phyloP scores from a whole-genome alignment of 768 basidiomycete species.

The Tulasnella sp. region DNA sequence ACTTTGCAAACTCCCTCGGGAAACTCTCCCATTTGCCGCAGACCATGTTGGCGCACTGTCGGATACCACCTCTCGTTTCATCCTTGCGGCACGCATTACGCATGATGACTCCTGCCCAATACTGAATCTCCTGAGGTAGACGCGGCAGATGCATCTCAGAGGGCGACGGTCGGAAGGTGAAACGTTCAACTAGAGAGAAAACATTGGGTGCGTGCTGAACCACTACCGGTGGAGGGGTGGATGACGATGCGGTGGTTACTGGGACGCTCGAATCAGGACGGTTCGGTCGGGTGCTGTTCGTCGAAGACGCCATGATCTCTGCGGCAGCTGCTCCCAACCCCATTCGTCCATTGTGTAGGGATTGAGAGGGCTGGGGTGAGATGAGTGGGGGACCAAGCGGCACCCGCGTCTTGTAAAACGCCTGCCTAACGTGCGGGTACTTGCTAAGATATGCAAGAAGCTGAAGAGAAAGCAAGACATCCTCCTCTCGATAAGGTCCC shows the following conservation, averaged over 20 bases:
- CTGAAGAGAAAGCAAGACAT: slow-evolving; percentile 83
- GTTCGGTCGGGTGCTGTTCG: background rate
- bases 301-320: slow-evolving; percentile 34
- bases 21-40: slow-evolving; percentile 92
- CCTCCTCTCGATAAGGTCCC: slow-evolving; percentile 87
- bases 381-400: slow-evolving; percentile 1
- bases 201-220: slow-evolving; percentile 63
- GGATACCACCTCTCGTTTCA: slow-evolving; percentile 81
- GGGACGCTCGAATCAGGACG: background rate
- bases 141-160: slow-evolving; percentile 65
- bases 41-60: slow-evolving; percentile 98
- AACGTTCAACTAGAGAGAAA: slow-evolving; percentile 91
- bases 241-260: background rate
- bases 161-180: slow-evolving; percentile 88
- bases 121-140: slow-evolving; percentile 85
- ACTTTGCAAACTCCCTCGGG: slow-evolving; percentile 95
- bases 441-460: slow-evolving; percentile 94
- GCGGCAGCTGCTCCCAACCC: slow-evolving; percentile 41
- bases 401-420: slow-evolving; percentile 81
- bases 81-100: slow-evolving; percentile 98
- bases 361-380: slow-evolving; percentile 22
- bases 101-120: slow-evolving; percentile 99
- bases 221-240: slow-evolving; percentile 28
- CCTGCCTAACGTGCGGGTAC: slow-evolving; percentile 93
- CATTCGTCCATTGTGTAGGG: slow-evolving; percentile 29